phyloP scores from a whole-genome alignment of 441 rosid genomes.

The Theobroma grandiflorum region DNA sequence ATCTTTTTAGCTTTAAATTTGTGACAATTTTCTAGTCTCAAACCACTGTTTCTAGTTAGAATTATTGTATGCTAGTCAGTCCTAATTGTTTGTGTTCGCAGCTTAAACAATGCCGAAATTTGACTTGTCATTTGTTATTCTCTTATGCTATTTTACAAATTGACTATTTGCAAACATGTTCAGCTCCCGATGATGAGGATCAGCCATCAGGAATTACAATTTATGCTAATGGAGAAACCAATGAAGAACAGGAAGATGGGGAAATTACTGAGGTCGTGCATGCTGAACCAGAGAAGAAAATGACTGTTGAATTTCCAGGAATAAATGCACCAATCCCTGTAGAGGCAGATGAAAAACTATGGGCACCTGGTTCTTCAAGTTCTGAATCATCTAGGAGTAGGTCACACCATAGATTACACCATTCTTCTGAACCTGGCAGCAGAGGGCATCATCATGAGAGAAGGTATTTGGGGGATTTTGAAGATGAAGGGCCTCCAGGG shows the following conservation, averaged over 20 bases:
- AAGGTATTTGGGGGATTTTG: constrained; percentile 46
- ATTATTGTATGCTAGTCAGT: neutral
- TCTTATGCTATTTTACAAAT: constrained; percentile 12
- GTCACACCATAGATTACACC: constrained; percentile 38
- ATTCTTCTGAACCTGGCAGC: constrained; percentile 49
- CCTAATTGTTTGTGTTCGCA: neutral
- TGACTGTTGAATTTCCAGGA: constrained; percentile 81
- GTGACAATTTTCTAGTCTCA: neutral
- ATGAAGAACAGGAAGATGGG: constrained; percentile 74
- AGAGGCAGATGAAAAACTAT: constrained; percentile 70
- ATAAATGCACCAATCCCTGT: constrained; percentile 87
- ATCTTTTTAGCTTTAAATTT: neutral
- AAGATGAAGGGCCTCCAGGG: constrained; percentile 69
- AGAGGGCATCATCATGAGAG: constrained; percentile 54
- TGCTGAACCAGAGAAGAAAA: constrained; percentile 59
- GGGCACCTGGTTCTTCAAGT: constrained; percentile 64
- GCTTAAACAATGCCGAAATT: neutral
- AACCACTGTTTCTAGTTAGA: constrained; percentile 2
- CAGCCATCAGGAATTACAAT: constrained; percentile 85
- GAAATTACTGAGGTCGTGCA: constrained; percentile 58
- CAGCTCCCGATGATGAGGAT: constrained; percentile 71
- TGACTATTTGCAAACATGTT: constrained; percentile 26
- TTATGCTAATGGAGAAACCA: constrained; percentile 65
- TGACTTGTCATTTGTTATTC: neutral
- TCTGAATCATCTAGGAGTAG: constrained; percentile 46